These are phyloP conservation scores for Tremellales sp. DNA, from an alignment of 1,284 basidiomycete genomes.

Conservation along the genomic window DNA sequence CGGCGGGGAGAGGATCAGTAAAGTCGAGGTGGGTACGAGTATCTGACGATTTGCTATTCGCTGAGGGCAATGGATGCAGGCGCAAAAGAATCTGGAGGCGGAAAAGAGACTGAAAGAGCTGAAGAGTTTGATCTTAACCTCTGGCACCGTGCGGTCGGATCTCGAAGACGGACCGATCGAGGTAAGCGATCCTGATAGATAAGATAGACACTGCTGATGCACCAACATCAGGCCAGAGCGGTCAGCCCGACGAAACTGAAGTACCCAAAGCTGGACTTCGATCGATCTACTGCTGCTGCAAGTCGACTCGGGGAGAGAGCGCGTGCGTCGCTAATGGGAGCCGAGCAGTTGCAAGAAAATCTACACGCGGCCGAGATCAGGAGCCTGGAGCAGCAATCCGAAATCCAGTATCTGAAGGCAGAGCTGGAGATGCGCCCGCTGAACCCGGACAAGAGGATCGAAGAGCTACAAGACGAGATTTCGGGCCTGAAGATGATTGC, in stretches of 20 bases:
- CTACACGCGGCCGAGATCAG: constrained; percentile 68
- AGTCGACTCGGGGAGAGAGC: no score
- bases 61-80: constrained; percentile 5
- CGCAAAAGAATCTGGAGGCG: constrained; percentile 62
- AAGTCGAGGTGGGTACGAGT: constrained; percentile 17
- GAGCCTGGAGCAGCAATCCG: constrained; percentile 69
- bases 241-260: constrained; percentile 70
- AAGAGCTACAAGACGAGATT: constrained; percentile 45
- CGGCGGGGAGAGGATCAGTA: constrained; percentile 58
- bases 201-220: background rate
- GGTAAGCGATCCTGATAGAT: constrained; percentile 5
- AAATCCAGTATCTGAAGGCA: constrained; percentile 58
- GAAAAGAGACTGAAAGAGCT: constrained; percentile 76
- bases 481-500: constrained; percentile 44
- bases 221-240: constrained; percentile 51
- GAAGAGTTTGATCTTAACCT: constrained; percentile 80
- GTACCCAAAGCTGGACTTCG: constrained; percentile 59
- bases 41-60: background rate
- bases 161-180: constrained; percentile 44
- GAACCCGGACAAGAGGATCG: constrained; percentile 35
- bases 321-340: background rate
- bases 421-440: constrained; percentile 43
- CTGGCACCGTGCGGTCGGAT: constrained; percentile 67
- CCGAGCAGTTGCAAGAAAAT: constrained; percentile 74
- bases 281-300: constrained; percentile 75